Conservation (phyloP, 805 yeast species). For the Candida parachauliodes region DNA sequence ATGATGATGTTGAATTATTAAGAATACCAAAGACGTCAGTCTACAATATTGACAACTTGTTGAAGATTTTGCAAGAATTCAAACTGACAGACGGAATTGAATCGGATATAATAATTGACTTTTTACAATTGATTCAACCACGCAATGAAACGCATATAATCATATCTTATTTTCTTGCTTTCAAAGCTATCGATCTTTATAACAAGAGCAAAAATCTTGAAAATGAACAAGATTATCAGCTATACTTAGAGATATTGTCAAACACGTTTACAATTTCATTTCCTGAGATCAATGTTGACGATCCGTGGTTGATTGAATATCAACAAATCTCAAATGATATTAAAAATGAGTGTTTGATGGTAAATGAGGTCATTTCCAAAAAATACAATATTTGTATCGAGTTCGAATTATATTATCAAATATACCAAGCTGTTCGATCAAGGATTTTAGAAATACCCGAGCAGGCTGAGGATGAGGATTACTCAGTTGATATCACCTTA, state of each 20-base stretch:
- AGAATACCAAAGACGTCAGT: constrained; percentile 17
- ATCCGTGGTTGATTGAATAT: constrained; percentile 10
- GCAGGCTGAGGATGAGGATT: constrained; percentile 33
- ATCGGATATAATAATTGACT: constrained; percentile 18
- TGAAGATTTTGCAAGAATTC: constrained; percentile 14
- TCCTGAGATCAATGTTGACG: constrained; percentile 8
- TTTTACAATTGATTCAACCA: constrained; percentile 22
- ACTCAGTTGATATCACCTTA: constrained; percentile 43
- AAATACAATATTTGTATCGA: constrained; percentile 9
- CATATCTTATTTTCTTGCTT: constrained; percentile 21
- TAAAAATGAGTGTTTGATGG: constrained; percentile 9
- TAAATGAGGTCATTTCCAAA: background rate
- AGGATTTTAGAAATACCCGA: constrained; percentile 65
- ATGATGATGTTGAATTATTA: constrained; percentile 15
- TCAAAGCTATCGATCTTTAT: constrained; percentile 12
- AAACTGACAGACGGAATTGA: constrained; percentile 14
- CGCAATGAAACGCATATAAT: constrained; percentile 26
- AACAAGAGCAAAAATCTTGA: background rate
- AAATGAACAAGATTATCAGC: constrained; percentile 1
- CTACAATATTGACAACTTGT: constrained; percentile 20
- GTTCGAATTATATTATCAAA: constrained; percentile 23
- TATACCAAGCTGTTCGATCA: constrained; percentile 50
- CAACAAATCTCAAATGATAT: constrained; percentile 6
- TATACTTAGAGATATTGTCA: constrained; percentile 19
- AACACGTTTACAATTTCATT: constrained; percentile 13